Conservation (phyloP, 2,329 filamentous ascomycete genomes). For the Phyllosticta ampelicida region DNA sequence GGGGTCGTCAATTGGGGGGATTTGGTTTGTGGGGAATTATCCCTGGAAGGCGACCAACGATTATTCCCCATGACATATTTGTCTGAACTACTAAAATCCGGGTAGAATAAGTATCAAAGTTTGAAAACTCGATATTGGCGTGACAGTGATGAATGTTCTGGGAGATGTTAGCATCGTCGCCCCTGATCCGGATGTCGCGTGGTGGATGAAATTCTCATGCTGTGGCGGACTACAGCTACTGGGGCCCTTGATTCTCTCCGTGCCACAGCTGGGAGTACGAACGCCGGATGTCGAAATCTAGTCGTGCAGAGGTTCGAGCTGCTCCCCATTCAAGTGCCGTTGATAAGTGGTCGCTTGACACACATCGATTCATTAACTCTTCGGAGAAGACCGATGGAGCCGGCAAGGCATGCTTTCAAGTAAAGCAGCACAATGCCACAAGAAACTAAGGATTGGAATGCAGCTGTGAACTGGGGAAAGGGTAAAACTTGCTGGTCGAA, state of each 20-base stretch:
- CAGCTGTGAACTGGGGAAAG: constrained; percentile 19
- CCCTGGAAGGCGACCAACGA: too few relatives aligned
- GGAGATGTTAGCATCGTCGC: too few relatives aligned
- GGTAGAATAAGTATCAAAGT: background rate
- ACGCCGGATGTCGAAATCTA: background rate
- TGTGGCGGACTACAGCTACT: too few relatives aligned
- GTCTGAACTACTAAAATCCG: background rate
- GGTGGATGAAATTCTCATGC: too few relatives aligned
- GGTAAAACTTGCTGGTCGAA: constrained; percentile 23
- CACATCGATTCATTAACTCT: background rate
- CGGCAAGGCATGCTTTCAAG: constrained; percentile 14
- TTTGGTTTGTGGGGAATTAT: background rate
- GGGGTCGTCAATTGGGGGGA: background rate
- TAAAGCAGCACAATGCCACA: background rate
- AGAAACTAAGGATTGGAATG: background rate
- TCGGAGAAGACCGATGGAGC: constrained; percentile 5
- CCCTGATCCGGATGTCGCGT: too few relatives aligned
- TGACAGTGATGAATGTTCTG: background rate
- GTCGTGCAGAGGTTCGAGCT: too few relatives aligned
- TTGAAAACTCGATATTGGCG: background rate
- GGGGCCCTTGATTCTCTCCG: background rate
- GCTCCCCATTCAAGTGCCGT: too few relatives aligned
- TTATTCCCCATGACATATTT: background rate
- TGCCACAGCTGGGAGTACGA: background rate
- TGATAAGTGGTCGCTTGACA: constrained; percentile 1